phyloP scores from a whole-genome alignment of 176 grass and related monocot species.

The Juncus effusus region DNA sequence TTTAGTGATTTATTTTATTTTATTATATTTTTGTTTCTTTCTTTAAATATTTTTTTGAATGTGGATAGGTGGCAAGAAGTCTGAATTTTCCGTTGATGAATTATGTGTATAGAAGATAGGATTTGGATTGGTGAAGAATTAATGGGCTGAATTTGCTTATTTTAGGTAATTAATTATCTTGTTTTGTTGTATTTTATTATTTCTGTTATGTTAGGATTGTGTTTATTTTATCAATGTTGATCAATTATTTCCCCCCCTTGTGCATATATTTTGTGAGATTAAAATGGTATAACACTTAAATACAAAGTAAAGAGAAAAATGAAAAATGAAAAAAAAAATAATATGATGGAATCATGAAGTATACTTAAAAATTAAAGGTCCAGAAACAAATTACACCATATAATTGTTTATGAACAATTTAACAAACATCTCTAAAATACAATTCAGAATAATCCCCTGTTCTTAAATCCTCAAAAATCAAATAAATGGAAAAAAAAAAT shows the following conservation, averaged over 20 bases:
- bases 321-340: conserved; percentile 18
- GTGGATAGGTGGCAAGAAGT: conserved; percentile 81
- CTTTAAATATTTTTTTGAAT: conserved; percentile 23
- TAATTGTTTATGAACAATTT: conserved; percentile 34
- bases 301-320: too few relatives aligned
- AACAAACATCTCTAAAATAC: conserved; percentile 32
- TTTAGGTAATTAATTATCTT: conserved; percentile 5
- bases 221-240: not conserved
- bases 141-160: conserved; percentile 7
- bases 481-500: conserved; percentile 31
- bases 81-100: conserved; percentile 82
- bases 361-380: conserved; percentile 26
- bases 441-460: conserved; percentile 28
- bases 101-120: conserved; percentile 95
- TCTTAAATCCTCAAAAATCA: conserved; percentile 32
- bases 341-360: not conserved
- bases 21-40: conserved; percentile 28
- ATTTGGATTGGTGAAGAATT: conserved; percentile 17
- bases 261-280: not conserved
- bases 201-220: not conserved
- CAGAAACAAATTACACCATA: conserved; percentile 10
- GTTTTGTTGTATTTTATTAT: not conserved
- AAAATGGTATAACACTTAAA: too few relatives aligned
- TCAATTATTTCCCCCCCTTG: not conserved
- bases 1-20: conserved; percentile 21